A percentile compares a stretch with the other conserved stretches of the same genome.
Evolutionary conservation across 345 rosid genomes (phyloP).

Genomic region (Lagerstroemia speciosa): DNA sequence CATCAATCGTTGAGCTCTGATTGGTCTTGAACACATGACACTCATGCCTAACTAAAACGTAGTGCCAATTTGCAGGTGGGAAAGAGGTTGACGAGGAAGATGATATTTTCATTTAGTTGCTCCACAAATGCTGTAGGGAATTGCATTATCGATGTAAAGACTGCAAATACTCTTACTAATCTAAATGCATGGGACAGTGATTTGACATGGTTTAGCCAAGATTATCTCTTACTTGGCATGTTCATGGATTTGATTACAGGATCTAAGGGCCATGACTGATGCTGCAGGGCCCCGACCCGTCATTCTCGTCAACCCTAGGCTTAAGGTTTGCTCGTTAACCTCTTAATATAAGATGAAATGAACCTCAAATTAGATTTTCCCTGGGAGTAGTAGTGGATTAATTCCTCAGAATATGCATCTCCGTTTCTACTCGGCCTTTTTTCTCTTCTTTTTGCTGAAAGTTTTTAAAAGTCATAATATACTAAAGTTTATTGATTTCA

Average conservation of each 20-base stretch:
- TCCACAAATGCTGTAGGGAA: constrained; percentile 96
- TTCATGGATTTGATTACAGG: constrained; percentile 32
- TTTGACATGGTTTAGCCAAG: not conserved
- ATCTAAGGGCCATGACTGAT: constrained; percentile 84
- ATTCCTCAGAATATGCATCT: not conserved
- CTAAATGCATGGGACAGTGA: not conserved
- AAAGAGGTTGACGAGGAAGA: constrained; percentile 79
- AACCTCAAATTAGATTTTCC: constrained; percentile 6
- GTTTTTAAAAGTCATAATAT: not conserved
- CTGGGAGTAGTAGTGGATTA: too few relatives aligned
- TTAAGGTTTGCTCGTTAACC: constrained; percentile 39
- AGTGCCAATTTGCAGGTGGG: constrained; percentile 38
- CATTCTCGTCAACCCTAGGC: constrained; percentile 76
- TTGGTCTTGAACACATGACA: not conserved
- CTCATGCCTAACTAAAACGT: not conserved
- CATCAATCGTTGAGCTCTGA: not conserved
- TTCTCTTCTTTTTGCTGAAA: not conserved
- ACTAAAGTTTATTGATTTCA: constrained; percentile 16
- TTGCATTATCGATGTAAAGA: constrained; percentile 80
- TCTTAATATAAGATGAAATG: constrained; percentile 2
- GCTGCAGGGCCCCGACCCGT: constrained; percentile 88
- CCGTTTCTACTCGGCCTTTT: not conserved
- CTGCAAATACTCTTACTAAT: constrained; percentile 1
- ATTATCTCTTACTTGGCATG: not conserved
- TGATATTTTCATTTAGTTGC: constrained; percentile 85